Conservation (phyloP, 495 filamentous ascomycete genomes). For the Neurospora sp. region DNA sequence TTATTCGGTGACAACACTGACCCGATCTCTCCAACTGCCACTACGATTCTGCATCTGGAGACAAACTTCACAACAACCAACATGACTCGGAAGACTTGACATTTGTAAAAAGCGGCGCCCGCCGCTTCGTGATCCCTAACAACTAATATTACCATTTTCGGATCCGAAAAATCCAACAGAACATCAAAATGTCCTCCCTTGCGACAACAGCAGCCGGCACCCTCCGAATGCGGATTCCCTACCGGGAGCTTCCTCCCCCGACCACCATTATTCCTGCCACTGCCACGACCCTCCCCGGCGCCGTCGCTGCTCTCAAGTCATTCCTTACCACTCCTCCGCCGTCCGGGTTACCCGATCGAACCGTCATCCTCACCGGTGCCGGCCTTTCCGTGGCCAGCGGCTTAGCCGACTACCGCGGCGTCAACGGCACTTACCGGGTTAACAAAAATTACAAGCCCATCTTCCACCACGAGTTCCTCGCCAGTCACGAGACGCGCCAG, state of each 20-base stretch:
- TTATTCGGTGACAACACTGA: not conserved
- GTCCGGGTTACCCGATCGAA: conserved; percentile 30
- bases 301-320: conserved; percentile 59
- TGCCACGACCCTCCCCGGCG: conserved; percentile 59
- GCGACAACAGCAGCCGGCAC: conserved; percentile 30
- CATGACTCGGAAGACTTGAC: not conserved
- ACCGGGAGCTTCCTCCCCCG: conserved; percentile 72
- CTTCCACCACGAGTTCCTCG: conserved; percentile 81
- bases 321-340: conserved; percentile 58
- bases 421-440: conserved; percentile 81
- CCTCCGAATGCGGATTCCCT: conserved; percentile 69
- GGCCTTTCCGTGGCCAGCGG: conserved; percentile 91
- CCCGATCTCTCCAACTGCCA: not conserved
- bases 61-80: not conserved
- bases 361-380: conserved; percentile 79
- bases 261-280: conserved; percentile 62
- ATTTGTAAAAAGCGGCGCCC: not conserved
- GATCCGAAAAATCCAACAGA: not conserved
- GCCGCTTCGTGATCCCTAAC: not conserved
- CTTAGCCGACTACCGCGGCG: conserved; percentile 84
- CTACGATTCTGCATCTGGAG: not conserved
- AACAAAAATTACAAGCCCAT: conserved; percentile 86
- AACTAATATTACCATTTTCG: not conserved
- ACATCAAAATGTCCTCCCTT: conserved; percentile 42
- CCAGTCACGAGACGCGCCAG: conserved; percentile 78